Conservation (phyloP, 2,329 filamentous ascomycete genomes). For the Pyrenochaeta sp. region DNA sequence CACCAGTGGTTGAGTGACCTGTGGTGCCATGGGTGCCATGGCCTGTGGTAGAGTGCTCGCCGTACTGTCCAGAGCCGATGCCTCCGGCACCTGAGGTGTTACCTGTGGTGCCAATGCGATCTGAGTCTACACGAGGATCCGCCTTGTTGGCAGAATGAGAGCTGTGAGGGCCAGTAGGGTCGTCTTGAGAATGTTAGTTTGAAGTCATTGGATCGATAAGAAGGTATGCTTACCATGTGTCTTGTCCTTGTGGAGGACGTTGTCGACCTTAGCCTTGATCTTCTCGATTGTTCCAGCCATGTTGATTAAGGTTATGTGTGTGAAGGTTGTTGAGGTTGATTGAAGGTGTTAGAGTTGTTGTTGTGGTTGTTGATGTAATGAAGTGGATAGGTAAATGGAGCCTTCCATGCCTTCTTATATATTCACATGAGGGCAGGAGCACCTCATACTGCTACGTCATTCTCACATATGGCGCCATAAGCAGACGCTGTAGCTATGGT, state of each 20-base stretch:
- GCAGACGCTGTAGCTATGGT: slow-evolving; percentile 27
- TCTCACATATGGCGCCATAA: slow-evolving; percentile 12
- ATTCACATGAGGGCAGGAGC: slow-evolving; percentile 12
- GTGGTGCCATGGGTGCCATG: slow-evolving; percentile 9
- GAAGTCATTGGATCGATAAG: neutral
- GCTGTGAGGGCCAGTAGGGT: slow-evolving; percentile 43
- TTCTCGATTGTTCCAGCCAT: slow-evolving; percentile 46
- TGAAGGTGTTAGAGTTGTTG: slow-evolving; percentile 6
- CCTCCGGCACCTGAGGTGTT: slow-evolving; percentile 5
- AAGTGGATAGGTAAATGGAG: slow-evolving; percentile 2
- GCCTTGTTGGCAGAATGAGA: slow-evolving; percentile 37
- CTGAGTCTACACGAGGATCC: slow-evolving; percentile 42
- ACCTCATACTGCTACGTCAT: slow-evolving; percentile 29
- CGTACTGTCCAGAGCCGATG: slow-evolving; percentile 3
- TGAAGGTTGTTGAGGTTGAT: slow-evolving; percentile 14
- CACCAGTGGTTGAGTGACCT: slow-evolving; percentile 7
- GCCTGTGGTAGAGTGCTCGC: slow-evolving; percentile 11
- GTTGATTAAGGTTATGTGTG: slow-evolving; percentile 21
- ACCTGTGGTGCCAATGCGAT: slow-evolving; percentile 23
- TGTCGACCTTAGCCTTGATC: slow-evolving; percentile 50
- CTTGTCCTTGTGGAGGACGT: slow-evolving; percentile 48
- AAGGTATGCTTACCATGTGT: slow-evolving; percentile 21
- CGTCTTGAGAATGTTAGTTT: slow-evolving; percentile 22
- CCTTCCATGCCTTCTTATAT: slow-evolving; percentile 24
- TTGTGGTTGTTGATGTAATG: slow-evolving; percentile 14